Evolutionary conservation across 768 basidiomycete species (phyloP), one percentile per base, ranked within the genome.

Genomic region (Mycena olivaceomarginata): DNA sequence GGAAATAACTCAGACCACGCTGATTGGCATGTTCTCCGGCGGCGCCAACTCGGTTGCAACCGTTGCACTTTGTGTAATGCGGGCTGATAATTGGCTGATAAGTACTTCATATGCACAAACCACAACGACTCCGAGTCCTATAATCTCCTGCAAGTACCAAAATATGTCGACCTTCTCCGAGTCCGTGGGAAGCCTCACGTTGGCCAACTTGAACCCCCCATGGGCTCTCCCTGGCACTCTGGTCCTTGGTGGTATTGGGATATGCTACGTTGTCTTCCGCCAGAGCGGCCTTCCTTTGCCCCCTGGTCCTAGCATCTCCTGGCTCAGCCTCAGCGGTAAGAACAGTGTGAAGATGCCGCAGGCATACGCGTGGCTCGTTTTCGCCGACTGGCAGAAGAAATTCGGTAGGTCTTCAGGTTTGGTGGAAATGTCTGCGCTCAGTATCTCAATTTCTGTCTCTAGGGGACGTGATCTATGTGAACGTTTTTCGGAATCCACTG

Each of bases 401-500:
- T 88, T 88, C 74, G 90, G 90, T 90, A 31, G 31, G 31, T 31
- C 31, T 31, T 31, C 31, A 31, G 2, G 3, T 31, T 31, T 31
- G 31, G 31, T 31, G 31, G 31, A 31, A 31, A 31, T 31, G 2
- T 4, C 31, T 31, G 31, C 31, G 31, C 31, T 31, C 43, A 64
- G 82, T 74, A 1, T 40, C 45, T 43, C 62, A 12, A 31, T 31
- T 31, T 31, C 31, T 25, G 57, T 51, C 40, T 51, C 40, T 67
- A 91, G 92, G 92, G 8, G 90, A 92, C 69, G 81, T 93, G 53
- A 89, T 93, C 2, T 91, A 90, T 78, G 84, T 92, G 25, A 88
- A 86, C 66, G 86, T 90, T 16, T 82, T 93, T 13, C 92, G 91
- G 40, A 88, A 87, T 75, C 87, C 88, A 62, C 78, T 90, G 15